phyloP scores from a whole-genome alignment of 1,284 basidiomycete genomes.

The Malassezia sp. region DNA sequence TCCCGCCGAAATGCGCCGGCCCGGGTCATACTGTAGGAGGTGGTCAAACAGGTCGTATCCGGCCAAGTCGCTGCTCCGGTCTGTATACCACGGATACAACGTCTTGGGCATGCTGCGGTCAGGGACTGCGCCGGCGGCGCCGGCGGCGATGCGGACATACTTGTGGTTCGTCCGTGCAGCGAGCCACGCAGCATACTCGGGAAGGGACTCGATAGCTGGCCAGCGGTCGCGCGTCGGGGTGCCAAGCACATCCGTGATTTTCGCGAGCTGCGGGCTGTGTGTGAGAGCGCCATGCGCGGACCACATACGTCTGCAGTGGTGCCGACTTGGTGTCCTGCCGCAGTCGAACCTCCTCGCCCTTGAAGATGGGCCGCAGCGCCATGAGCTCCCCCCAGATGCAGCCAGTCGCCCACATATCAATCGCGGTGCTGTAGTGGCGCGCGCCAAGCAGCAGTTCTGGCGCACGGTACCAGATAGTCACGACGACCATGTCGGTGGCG shows the following conservation, averaged over 20 bases:
- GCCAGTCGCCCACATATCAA: slow-evolving; percentile 97
- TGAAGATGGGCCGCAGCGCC: slow-evolving; percentile 89
- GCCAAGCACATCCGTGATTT: slow-evolving; percentile 88
- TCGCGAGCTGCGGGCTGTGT: slow-evolving; percentile 71
- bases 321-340: slow-evolving; percentile 51
- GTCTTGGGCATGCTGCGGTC: slow-evolving; percentile 56
- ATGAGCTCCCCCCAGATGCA: slow-evolving; percentile 94
- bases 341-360: slow-evolving; percentile 94
- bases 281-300: background rate
- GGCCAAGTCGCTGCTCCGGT: slow-evolving; percentile 51
- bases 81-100: slow-evolving; percentile 65
- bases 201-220: slow-evolving; percentile 75
- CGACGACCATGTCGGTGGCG: slow-evolving; percentile 85
- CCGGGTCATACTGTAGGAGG: slow-evolving; percentile 65
- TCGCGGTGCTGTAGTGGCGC: slow-evolving; percentile 88
- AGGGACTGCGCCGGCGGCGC: background rate
- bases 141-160: background rate
- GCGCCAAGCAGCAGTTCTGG: slow-evolving; percentile 89
- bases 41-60: slow-evolving; percentile 36
- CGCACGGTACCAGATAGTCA: slow-evolving; percentile 97
- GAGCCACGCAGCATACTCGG: slow-evolving; percentile 60
- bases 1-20: slow-evolving; percentile 67
- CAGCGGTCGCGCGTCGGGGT: slow-evolving; percentile 74
- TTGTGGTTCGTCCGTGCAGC: slow-evolving; percentile 21
- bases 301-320: slow-evolving; percentile 40